phyloP scores from a whole-genome alignment of 306 rosid genomes.

The Casuarina cunninghamiana region DNA sequence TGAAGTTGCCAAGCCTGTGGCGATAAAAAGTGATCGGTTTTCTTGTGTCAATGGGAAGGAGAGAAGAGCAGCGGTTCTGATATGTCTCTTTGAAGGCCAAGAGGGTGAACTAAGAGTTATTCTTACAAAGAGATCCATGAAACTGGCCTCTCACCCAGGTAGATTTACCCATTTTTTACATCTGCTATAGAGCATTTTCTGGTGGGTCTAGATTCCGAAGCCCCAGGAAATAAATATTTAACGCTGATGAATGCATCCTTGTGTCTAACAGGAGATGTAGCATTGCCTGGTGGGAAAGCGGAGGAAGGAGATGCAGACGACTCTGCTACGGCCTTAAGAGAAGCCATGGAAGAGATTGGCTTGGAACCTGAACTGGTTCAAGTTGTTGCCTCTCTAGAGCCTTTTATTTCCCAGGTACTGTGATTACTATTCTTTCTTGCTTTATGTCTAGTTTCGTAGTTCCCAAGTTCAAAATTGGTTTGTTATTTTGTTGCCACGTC shows the following conservation, averaged over 20 bases:
- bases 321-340: conserved; percentile 38
- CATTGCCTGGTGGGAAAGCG: conserved; percentile 46
- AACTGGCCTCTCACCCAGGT: conserved; percentile 39
- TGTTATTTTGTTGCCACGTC: background rate
- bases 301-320: conserved; percentile 39
- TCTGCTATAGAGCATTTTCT: too few relatives aligned
- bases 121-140: conserved; percentile 42
- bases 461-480: background rate
- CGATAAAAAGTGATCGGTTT: background rate
- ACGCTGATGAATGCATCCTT: background rate
- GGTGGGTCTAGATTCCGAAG: too few relatives aligned
- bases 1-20: background rate
- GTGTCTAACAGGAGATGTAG: conserved; percentile 37
- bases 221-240: too few relatives aligned
- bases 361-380: conserved; percentile 29
- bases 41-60: conserved; percentile 2
- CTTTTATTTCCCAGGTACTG: conserved; percentile 31
- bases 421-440: background rate
- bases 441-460: background rate
- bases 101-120: conserved; percentile 37
- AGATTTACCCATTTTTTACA: background rate
- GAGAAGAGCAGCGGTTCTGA: conserved; percentile 44
- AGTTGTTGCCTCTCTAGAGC: conserved; percentile 31
- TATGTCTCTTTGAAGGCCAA: conserved; percentile 40
- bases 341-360: conserved; percentile 45